A percentile compares a stretch with the other conserved stretches of the same genome.
Conservation (phyloP, 768 basidiomycete species). For the Mycena vulgaris region DNA sequence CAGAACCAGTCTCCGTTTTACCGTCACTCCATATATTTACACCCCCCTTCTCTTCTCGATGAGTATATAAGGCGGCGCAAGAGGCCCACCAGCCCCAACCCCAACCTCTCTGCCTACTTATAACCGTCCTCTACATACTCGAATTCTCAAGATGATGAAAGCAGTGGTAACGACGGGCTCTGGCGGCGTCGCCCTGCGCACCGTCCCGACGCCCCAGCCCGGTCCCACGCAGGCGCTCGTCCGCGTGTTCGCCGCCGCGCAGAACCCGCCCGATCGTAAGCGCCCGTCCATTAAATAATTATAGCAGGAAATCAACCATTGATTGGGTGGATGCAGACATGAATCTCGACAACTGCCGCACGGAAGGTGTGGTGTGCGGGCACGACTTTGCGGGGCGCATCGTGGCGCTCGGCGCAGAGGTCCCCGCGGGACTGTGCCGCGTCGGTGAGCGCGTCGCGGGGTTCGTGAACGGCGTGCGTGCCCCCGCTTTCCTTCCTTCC, state of each 20-base stretch:
- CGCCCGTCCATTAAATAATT: no score
- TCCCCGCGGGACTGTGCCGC: conserved; percentile 27
- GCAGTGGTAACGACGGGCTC: conserved; percentile 42
- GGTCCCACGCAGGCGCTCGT: conserved; percentile 43
- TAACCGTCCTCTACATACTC: no score
- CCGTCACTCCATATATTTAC: not conserved
- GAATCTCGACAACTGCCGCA: conserved; percentile 34
- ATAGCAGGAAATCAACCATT: no score
- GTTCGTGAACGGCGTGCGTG: conserved; percentile 39
- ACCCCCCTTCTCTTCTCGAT: not conserved
- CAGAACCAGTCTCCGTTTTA: not conserved
- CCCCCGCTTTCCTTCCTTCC: not conserved
- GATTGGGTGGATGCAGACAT: conserved; percentile 34
- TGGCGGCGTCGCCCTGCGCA: conserved; percentile 39
- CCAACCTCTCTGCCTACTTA: no score
- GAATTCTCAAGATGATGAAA: conserved; percentile 36
- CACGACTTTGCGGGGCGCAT: conserved; percentile 46
- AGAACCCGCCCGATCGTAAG: conserved; percentile 47
- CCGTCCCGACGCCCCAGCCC: conserved; percentile 37
- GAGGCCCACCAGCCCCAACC: no score
- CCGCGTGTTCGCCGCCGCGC: conserved; percentile 43
- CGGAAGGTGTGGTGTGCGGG: conserved; percentile 41
- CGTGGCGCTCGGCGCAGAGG: conserved; percentile 39
- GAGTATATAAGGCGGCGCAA: not conserved
- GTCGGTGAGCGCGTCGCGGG: conserved; percentile 46